Base-by-base conservation (phyloP, 192 early-diverging fungal species). In the Coemansia sp. region DNA sequence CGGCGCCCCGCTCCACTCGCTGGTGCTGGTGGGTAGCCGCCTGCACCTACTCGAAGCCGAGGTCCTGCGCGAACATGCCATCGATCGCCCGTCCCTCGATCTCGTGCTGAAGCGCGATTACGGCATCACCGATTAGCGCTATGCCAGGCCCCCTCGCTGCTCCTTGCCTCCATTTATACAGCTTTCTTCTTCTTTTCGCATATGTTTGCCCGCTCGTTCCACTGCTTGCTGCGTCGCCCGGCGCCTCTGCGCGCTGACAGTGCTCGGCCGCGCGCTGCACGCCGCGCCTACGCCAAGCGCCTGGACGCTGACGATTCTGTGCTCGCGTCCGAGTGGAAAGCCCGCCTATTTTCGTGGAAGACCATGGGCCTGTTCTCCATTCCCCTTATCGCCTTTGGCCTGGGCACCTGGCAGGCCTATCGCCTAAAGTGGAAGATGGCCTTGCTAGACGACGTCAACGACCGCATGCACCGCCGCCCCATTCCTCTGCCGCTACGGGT, bases 31-130 rank as follows among this genome's bases (percentile, higher is more conserved):
- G 25, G 96, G 96, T 18, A 77, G 72, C 35, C 74, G 79, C 44
- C 88, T 98, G 85, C 96, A 98, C 62, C 76, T 87, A 46, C 79
- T 98, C 64, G 96, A 98, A 64, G 85, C 86, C 13, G 90, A 96
- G 35, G 80, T 91, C 48, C 67, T 98, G 46, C 75, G 82, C 42
- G 77, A 76, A 23, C 87, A 84, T 75, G 90, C 90, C 7, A 64
- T 87, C 29, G 77, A 87, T 49, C 61, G 67, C n/a, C 67, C 67
- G 16, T 56, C 48, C 10, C 83, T 90, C 51, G 80, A 86, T 54
- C 64, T 58, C 31, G 71, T 87, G 51, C 76, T 84, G 19, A 79
- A 80, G 66, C 64, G 75, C 23, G 79, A 87, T 47, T 88, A 81
- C 45, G 54, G 64, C n/a, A 67, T 78, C 26, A 65, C 75, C n/a